Percentiles rank a stretch among this genome's conserved stretches.
These are phyloP conservation scores for Rhazya stricta DNA, from an alignment of 257 asterid genomes.

Conservation along the genomic window DNA sequence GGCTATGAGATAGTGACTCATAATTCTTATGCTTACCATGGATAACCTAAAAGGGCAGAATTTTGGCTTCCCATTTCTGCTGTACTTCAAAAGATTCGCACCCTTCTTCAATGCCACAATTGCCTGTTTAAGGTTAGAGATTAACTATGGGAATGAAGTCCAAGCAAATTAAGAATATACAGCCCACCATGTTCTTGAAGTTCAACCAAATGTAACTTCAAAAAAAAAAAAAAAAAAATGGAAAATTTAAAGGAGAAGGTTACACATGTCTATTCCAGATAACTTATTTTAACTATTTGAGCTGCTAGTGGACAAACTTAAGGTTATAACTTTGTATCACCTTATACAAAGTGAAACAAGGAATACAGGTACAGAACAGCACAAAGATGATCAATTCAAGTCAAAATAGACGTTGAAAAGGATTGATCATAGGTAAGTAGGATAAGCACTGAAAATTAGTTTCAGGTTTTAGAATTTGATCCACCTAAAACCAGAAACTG, in stretches of 20 bases:
- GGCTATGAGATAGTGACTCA: not conserved
- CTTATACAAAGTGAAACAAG: not conserved
- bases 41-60: constrained; percentile 50
- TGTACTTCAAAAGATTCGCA: constrained; percentile 40
- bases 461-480: constrained; percentile 2
- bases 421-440: not conserved
- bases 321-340: not conserved
- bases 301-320: not conserved
- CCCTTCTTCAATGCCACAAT: constrained; percentile 51
- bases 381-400: not conserved
- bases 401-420: not conserved
- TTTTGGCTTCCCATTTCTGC: constrained; percentile 48
- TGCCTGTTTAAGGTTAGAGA: constrained; percentile 31
- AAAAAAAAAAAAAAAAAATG: not conserved
- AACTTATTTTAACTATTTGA: not conserved
- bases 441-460: not conserved
- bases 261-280: not conserved
- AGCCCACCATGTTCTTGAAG: too few relatives aligned
- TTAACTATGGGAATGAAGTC: not conserved
- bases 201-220: not conserved
- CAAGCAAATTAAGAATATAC: not conserved
- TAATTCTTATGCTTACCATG: constrained; percentile 25
- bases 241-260: not conserved
- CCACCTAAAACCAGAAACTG: not conserved
- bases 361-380: not conserved